Percentiles rank a stretch among this genome's conserved stretches.
Conservation (phyloP, 78 protist genomes). For the Dictyostelium capitatum region DNA sequence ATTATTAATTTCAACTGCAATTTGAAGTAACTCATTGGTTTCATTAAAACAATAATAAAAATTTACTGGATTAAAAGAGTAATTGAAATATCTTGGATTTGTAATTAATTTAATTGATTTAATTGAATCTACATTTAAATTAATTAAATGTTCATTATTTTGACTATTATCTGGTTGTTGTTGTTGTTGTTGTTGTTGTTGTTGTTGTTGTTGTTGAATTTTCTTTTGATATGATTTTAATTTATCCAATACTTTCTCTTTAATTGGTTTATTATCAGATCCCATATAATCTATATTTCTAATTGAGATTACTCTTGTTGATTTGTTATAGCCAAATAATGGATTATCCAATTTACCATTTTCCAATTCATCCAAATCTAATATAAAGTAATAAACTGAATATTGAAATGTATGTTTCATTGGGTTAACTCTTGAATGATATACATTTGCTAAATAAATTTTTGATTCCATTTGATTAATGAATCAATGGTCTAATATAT, state of each 20-base stretch:
- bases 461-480: constrained; percentile 36
- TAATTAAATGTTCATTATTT: not conserved
- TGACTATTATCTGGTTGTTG: not conserved
- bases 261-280: not conserved
- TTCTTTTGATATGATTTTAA: constrained; percentile 7
- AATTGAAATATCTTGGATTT: constrained; percentile 46
- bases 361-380: constrained; percentile 66
- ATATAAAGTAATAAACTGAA: constrained; percentile 34
- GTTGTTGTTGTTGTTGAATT: constrained; percentile 6
- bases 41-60: constrained; percentile 46
- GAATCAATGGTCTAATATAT: too few species aligned
- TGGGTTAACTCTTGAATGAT: constrained; percentile 58
- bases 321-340: constrained; percentile 38
- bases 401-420: constrained; percentile 49
- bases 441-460: constrained; percentile 26
- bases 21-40: not conserved
- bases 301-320: constrained; percentile 6
- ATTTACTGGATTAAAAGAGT: constrained; percentile 49
- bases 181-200: not conserved
- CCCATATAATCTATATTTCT: constrained; percentile 48
- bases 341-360: not conserved
- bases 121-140: not conserved
- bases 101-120: constrained; percentile 29
- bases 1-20: constrained; percentile 65
- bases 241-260: constrained; percentile 2